A percentile compares a stretch with the other conserved stretches of the same genome.
Conservation (phyloP, 2,329 filamentous ascomycete species). For the Rugonectria rugulosa region DNA sequence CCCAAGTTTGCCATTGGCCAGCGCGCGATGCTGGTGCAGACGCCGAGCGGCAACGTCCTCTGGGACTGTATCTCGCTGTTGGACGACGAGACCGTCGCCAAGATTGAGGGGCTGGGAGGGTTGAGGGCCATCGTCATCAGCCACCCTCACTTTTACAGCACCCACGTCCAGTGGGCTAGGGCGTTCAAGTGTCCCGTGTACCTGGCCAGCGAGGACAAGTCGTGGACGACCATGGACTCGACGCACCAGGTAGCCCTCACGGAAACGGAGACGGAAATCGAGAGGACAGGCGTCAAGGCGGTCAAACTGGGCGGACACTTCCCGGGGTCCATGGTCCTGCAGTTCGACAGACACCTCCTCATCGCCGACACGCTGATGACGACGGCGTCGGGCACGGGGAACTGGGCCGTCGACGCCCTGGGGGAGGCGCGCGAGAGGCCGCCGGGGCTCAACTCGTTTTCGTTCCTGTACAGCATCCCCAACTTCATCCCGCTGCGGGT, state of each 20-base stretch:
- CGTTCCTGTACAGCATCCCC: slow-evolving; percentile 81
- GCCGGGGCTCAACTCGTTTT: slow-evolving; percentile 60
- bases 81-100: slow-evolving; percentile 67
- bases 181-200: slow-evolving; percentile 76
- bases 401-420: slow-evolving; percentile 53
- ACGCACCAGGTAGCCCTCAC: slow-evolving; percentile 56
- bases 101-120: slow-evolving; percentile 68
- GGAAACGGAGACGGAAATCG: slow-evolving; percentile 50
- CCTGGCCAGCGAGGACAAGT: slow-evolving; percentile 67
- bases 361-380: slow-evolving; percentile 81
- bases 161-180: slow-evolving; percentile 76
- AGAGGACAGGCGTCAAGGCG: slow-evolving; percentile 60
- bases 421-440: slow-evolving; percentile 49
- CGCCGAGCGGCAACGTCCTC: slow-evolving; percentile 72
- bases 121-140: slow-evolving; percentile 76
- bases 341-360: slow-evolving; percentile 69
- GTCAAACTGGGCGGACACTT: slow-evolving; percentile 84
- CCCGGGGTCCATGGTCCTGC: slow-evolving; percentile 73
- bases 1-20: slow-evolving; percentile 78
- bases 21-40: slow-evolving; percentile 73
- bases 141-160: slow-evolving; percentile 85
- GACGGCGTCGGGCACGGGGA: slow-evolving; percentile 63
- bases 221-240: slow-evolving; percentile 66
- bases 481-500: slow-evolving; percentile 77
- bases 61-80: slow-evolving; percentile 82